Evolutionary conservation across 495 filamentous ascomycete genomes (phyloP), one percentile per base, ranked within the genome.

Genomic region (Penicillium dipodomyicola): DNA sequence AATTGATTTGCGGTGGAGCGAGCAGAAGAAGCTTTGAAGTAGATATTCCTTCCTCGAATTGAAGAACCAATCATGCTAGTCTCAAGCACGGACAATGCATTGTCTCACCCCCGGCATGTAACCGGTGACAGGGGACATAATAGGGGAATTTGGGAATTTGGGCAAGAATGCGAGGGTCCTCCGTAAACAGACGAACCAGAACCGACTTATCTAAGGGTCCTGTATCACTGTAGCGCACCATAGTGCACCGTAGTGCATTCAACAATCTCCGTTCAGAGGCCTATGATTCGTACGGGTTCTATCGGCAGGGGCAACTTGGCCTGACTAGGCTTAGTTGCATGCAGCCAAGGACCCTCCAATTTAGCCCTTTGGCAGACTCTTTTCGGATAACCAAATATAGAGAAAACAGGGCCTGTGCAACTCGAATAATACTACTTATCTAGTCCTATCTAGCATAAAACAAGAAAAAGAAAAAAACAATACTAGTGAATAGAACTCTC

Each of bases 81-180:
- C 15, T 37, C 22, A 39, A 15, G 43, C 32, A 49, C 47, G 23
- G 30, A 49, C 20, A 49, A 48, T 48, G 45, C 19, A 49, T 33
- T 49, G 47, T 49, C 47, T 49, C 47, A 49, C 47, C 55, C 52
- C 49, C 39, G 44, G 63, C 53, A 65, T 67, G 65, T 49, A 45
- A 49, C 44, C 42, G 39, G 48, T 23, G 37, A 46, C 56, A 65
- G 65, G 65, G 65, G 45, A 10, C 43, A 12, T 15, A 20, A 37
- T 37, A 6, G 44, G 58, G 23, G 23, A 25, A 25, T 25, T 25
- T 8, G 56, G 48, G 64, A 61, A 68, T 65, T 44, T 37, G 46
- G 35, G 20, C 19, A 45, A 60, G 65, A 68, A 68, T 68, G 65
- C 43, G 30, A 52, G 33, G 52, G 35, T 8, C 7, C 0, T 8